phyloP scores from a whole-genome alignment of 768 basidiomycete species.

The Suillus fuscotomentosus region DNA sequence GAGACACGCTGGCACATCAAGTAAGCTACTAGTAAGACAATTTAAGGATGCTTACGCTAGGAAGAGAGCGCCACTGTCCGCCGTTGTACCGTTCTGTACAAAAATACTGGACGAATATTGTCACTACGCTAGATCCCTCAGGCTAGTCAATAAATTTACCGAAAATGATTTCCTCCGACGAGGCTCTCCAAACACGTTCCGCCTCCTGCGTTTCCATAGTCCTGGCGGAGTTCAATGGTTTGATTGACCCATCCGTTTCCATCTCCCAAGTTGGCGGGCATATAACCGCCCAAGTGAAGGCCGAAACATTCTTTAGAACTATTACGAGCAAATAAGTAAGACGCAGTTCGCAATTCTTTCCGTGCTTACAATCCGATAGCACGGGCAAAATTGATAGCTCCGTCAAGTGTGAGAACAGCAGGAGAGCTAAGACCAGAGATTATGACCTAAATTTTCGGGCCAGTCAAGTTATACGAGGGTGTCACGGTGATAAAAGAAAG shows the following conservation, averaged over 20 bases:
- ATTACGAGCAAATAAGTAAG: conserved; percentile 15
- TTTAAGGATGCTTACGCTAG: conserved; percentile 44
- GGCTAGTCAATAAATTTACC: conserved; percentile 22
- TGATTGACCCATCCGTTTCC: conserved; percentile 45
- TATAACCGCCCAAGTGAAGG: conserved; percentile 34
- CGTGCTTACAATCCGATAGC: conserved; percentile 60
- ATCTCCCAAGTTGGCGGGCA: conserved; percentile 46
- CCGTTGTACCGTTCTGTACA: conserved; percentile 56
- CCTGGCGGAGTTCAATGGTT: conserved; percentile 43
- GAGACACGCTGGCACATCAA: conserved; percentile 37
- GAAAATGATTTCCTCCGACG: conserved; percentile 48
- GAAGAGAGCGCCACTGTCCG: conserved; percentile 52
- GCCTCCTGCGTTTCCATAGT: conserved; percentile 31
- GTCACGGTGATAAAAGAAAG: background rate
- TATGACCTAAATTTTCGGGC: conserved; percentile 44
- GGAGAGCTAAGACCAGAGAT: conserved; percentile 64
- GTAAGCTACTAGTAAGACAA: background rate
- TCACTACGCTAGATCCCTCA: background rate
- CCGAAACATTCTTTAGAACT: conserved; percentile 39
- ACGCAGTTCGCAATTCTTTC: background rate
- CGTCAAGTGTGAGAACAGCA: conserved; percentile 51
- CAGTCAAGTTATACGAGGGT: background rate
- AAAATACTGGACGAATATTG: conserved; percentile 40
- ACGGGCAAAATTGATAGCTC: conserved; percentile 57
- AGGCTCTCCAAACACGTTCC: conserved; percentile 49